Evolutionary conservation across 768 basidiomycete genomes (phyloP).

Genomic region (Phylloporus sp.): DNA sequence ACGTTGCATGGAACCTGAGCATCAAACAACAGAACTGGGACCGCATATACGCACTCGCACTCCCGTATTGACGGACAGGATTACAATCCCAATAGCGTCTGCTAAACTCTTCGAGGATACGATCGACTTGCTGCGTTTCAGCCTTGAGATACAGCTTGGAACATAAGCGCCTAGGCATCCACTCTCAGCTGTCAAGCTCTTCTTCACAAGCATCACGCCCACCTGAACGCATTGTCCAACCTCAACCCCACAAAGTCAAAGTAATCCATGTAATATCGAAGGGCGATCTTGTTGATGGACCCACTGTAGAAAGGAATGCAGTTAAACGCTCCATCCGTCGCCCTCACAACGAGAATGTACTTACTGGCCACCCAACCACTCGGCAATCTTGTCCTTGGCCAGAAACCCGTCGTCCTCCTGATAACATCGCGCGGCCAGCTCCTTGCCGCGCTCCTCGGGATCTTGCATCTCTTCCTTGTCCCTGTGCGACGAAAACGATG

Average conservation of each 20-base stretch:
- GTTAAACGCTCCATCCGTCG: not conserved
- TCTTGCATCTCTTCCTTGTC: slow-evolving; percentile 59
- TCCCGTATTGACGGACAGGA: slow-evolving; percentile 72
- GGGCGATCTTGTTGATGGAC: slow-evolving; percentile 64
- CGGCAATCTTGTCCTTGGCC: slow-evolving; percentile 82
- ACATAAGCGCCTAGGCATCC: slow-evolving; percentile 63
- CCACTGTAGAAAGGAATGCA: slow-evolving; percentile 46
- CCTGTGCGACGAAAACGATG: slow-evolving; percentile 33
- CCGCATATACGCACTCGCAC: slow-evolving; percentile 56
- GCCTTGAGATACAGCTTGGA: slow-evolving; percentile 90
- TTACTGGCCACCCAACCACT: slow-evolving; percentile 91
- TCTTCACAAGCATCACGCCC: slow-evolving; percentile 8
- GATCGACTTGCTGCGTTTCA: slow-evolving; percentile 96
- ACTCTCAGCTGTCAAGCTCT: not conserved
- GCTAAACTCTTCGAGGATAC: slow-evolving; percentile 91
- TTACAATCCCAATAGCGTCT: slow-evolving; percentile 91
- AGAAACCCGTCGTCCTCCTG: slow-evolving; percentile 82
- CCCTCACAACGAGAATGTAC: slow-evolving; percentile 33
- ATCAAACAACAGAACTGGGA: not conserved
- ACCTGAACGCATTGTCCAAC: slow-evolving; percentile 90
- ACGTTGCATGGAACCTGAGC: slow-evolving; percentile 3
- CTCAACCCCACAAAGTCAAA: slow-evolving; percentile 84
- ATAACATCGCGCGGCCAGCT: slow-evolving; percentile 75
- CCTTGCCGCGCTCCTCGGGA: slow-evolving; percentile 59
- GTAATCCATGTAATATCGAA: slow-evolving; percentile 78